Percentiles rank a stretch among this genome's conserved stretches.
These are phyloP conservation scores for Boletus rufocinnamomeus DNA, from an alignment of 768 basidiomycete species.

Conservation along the genomic window DNA sequence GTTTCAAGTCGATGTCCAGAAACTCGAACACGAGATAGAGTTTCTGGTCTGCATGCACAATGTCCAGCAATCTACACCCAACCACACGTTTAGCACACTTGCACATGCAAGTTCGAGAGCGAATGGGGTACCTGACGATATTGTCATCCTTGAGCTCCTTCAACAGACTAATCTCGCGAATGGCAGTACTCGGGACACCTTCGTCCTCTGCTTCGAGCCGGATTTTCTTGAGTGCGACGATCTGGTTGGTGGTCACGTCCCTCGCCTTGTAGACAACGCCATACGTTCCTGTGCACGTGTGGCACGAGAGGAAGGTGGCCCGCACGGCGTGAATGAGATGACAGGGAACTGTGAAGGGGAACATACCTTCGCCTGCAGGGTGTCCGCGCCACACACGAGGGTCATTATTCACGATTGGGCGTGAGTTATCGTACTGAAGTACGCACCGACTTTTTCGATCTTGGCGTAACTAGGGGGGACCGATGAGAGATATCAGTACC, in stretches of 20 bases:
- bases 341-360: neutral
- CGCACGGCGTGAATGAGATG: constrained; percentile 8
- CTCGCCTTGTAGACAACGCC: constrained; percentile 98
- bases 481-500: constrained; percentile 18
- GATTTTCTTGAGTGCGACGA: constrained; percentile 99
- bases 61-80: constrained; percentile 77
- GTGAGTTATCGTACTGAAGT: constrained; percentile 16
- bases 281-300: constrained; percentile 74
- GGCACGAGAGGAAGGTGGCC: neutral
- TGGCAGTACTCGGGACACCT: constrained; percentile 97
- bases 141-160: constrained; percentile 97
- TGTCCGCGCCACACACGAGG: constrained; percentile 20
- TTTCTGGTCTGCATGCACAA: constrained; percentile 96
- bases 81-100: constrained; percentile 11
- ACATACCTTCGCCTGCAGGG: constrained; percentile 46
- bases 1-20: constrained; percentile 94
- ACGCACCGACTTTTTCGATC: constrained; percentile 97
- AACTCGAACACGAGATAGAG: constrained; percentile 98
- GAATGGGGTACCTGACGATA: constrained; percentile 74
- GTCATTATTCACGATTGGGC: constrained; percentile 14
- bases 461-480: constrained; percentile 78
- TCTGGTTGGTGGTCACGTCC: constrained; percentile 72
- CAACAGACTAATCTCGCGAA: constrained; percentile 94
- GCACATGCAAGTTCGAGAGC: neutral
- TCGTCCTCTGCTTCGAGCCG: constrained; percentile 98